phyloP scores from a whole-genome alignment of 495 filamentous ascomycete species.

The Penicillium pancosmium region DNA sequence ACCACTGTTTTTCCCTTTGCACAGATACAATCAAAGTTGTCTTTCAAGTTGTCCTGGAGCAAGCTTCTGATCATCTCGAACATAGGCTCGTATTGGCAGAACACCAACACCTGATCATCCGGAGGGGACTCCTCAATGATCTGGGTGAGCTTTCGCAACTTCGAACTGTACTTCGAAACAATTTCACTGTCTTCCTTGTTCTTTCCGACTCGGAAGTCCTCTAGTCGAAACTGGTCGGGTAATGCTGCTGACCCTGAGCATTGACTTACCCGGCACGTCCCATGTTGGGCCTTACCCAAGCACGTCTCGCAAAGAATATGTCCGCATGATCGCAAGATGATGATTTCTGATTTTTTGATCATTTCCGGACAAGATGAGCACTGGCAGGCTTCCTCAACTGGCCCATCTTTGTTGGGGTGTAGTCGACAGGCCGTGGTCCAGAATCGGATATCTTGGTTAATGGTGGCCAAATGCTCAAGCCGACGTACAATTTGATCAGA shows the following conservation, averaged over 20 bases:
- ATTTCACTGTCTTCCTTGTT: not conserved
- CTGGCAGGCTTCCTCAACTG: not conserved
- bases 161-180: constrained; percentile 40
- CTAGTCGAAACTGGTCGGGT: not conserved
- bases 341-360: constrained; percentile 19
- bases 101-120: constrained; percentile 53
- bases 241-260: constrained; percentile 27
- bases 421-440: not conserved
- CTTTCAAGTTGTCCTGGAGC: constrained; percentile 18
- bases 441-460: not conserved
- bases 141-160: constrained; percentile 50
- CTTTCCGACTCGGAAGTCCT: too few species aligned
- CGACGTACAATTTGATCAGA: not conserved
- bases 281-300: constrained; percentile 7
- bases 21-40: constrained; percentile 24
- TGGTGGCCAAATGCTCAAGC: not conserved
- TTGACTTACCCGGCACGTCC: constrained; percentile 30
- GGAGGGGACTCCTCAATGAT: constrained; percentile 44
- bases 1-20: constrained; percentile 18
- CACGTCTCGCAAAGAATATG: constrained; percentile 52
- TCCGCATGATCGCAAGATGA: constrained; percentile 52
- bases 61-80: constrained; percentile 37
- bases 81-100: constrained; percentile 53
- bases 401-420: not conserved
- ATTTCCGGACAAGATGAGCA: constrained; percentile 36